Base-by-base conservation (phyloP, 805 yeast genomes). In the Jamesozyma jinghongensis region DNA sequence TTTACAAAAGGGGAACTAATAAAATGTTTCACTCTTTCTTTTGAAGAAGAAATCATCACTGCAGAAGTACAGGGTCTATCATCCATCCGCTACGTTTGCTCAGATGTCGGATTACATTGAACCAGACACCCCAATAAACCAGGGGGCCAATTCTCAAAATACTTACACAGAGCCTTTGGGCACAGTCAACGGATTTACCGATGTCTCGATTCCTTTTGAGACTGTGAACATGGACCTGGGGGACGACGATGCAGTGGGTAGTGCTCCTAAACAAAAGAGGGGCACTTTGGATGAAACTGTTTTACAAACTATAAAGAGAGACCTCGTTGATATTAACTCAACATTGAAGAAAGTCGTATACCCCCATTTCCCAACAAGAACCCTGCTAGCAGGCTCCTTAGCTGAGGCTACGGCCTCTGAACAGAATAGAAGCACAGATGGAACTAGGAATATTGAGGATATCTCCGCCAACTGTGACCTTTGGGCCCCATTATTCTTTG, bases 401-500 rank as follows among this genome's bases (percentile, higher is more conserved):
- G 25, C 17, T n/a, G 43, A 40, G 26, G 36, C 37, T 20, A 19
- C 17, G 13, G 17, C 32, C 19, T 12, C 28, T 5, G 27, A 17
- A 10, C 32, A 25, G 12, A 26, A 25, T 17, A 8, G 27, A 4
- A 22, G 18, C 4, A 11, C 10, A 2, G 10, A 10, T 7, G n/a
- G 32, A 7, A 32, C 16, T 6, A 30, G 29, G 22, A 13, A 17
- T 7, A 42, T 41, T 25, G 45, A 40, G 20, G 40, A 42, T n/a
- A 43, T 46, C 16, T 37, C 50, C 3, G 42, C 45, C 4, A 48
- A 49, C 42, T 51, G 58, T 31, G 66, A 62, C 41, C 48, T 62
- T 7, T 62, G 66, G 66, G 66, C 66, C 1, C 66, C 66, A 1
- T 40, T 62, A 12, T 38, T 53, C 4, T 59, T 62, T 25, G 51